Evolutionary conservation across 768 basidiomycete genomes (phyloP).

Genomic region (Naganishia vaughanmartiniae): DNA sequence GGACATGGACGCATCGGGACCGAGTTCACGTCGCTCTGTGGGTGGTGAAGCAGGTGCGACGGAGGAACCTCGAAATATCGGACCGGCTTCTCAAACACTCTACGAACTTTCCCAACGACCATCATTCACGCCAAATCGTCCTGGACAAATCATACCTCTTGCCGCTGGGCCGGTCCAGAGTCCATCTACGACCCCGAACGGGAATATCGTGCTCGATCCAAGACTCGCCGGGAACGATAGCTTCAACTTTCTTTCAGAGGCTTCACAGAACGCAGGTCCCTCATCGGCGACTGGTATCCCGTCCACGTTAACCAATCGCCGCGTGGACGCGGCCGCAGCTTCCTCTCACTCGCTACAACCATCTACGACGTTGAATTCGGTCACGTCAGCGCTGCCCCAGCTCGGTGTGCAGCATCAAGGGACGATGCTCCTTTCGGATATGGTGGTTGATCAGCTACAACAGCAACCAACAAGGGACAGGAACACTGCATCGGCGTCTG

Average conservation of each 20-base stretch:
- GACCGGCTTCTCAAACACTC: no score
- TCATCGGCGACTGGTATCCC: not conserved
- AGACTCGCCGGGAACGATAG: not conserved
- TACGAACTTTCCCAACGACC: not conserved
- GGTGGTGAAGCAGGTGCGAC: no score
- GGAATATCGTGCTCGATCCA: not conserved
- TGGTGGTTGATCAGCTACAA: not conserved
- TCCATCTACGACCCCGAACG: not conserved
- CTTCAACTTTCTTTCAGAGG: not conserved
- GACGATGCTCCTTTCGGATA: not conserved
- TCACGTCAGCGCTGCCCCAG: not conserved
- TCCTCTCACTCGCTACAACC: not conserved
- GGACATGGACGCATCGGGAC: not conserved
- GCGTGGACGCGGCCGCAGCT: no score
- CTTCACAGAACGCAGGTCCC: not conserved
- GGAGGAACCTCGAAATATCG: no score
- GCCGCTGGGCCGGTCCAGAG: not conserved
- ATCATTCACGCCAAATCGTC: not conserved
- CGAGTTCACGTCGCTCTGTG: not conserved
- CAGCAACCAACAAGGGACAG: not conserved
- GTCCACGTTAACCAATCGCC: no score
- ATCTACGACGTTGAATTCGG: not conserved
- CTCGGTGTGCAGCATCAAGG: not conserved
- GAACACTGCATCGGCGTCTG: not conserved
- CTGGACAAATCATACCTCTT: not conserved